Percentiles rank a stretch among this genome's conserved stretches.
These are phyloP conservation scores for Nigrospora sphaerica DNA, from an alignment of 2,329 filamentous ascomycete species.

Conservation along the genomic window DNA sequence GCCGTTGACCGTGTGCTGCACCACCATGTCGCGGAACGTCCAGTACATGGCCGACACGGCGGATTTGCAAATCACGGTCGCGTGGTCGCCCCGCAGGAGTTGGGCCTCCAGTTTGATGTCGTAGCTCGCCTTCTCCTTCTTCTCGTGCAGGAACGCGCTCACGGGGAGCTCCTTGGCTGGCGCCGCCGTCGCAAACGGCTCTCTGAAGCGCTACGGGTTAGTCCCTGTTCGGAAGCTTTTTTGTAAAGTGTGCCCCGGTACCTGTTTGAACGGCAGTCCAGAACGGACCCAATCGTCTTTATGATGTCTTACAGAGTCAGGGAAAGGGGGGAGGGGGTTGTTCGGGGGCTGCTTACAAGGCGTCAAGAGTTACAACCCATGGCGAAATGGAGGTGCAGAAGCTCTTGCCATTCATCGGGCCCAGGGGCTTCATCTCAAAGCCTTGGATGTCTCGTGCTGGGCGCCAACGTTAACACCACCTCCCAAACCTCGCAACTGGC, in stretches of 20 bases:
- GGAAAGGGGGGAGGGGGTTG: no score
- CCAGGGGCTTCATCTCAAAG: conserved; percentile 53
- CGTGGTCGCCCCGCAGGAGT: conserved; percentile 5
- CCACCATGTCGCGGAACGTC: conserved; percentile 28
- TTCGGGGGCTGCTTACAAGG: conserved; percentile 26
- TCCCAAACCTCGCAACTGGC: neutral
- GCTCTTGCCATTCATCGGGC: conserved; percentile 54
- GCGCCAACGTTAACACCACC: neutral
- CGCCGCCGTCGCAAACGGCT: conserved; percentile 44
- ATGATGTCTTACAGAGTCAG: no score
- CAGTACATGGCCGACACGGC: conserved; percentile 27
- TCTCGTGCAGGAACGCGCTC: conserved; percentile 25
- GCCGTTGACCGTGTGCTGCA: conserved; percentile 28
- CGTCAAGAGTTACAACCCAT: conserved; percentile 55
- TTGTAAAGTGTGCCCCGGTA: no score
- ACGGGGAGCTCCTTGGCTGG: conserved; percentile 13
- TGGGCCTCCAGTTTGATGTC: conserved; percentile 16
- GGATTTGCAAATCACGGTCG: conserved; percentile 19
- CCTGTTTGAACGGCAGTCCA: no score
- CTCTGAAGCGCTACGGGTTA: conserved; percentile 1
- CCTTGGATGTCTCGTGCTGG: conserved; percentile 53
- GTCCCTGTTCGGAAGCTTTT: no score
- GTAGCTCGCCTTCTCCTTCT: conserved; percentile 25
- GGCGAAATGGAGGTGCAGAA: conserved; percentile 54
- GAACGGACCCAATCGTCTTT: no score